Evolutionary conservation across 177 flowering plant species (phyloP).

Genomic region (Vitis hybrid): DNA sequence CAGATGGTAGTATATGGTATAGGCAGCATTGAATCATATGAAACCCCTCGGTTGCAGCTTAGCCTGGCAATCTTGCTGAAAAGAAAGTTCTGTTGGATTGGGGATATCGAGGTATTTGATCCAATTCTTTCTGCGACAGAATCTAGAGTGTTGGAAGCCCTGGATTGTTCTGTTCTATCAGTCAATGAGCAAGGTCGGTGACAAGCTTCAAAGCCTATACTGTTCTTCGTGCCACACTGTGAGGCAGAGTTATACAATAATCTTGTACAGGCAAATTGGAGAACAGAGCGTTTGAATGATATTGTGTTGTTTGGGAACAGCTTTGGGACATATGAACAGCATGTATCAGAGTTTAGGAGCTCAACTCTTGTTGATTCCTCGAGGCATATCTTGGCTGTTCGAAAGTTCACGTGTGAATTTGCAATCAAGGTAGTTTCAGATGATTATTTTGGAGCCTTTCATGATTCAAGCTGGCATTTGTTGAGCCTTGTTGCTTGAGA

Average conservation of each 20-base stretch:
- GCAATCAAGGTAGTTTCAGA: conserved; percentile 45
- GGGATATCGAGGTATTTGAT: conserved; percentile 76
- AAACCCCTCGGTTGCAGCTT: conserved; percentile 71
- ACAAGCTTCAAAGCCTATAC: conserved; percentile 51
- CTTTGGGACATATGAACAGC: conserved; percentile 54
- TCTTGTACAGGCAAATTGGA: conserved; percentile 72
- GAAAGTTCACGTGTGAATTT: conserved; percentile 48
- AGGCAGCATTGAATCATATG: conserved; percentile 84
- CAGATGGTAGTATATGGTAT: conserved; percentile 90
- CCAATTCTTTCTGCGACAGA: conserved; percentile 77
- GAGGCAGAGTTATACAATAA: conserved; percentile 76
- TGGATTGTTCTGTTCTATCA: conserved; percentile 62
- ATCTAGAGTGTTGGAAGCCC: conserved; percentile 47
- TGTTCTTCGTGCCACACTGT: conserved; percentile 93
- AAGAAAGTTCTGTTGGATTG: conserved; percentile 66
- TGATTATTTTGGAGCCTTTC: background rate
- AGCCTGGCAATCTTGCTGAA: conserved; percentile 70
- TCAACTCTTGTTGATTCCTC: conserved; percentile 29
- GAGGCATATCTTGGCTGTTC: conserved; percentile 44
- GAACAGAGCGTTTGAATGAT: conserved; percentile 33
- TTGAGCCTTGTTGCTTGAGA: no score
- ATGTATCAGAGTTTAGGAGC: conserved; percentile 31
- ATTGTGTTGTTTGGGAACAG: conserved; percentile 77
- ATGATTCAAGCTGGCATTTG: no score
- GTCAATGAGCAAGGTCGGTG: conserved; percentile 77